These are phyloP conservation scores for Penicillium pulvis DNA, from an alignment of 495 filamentous ascomycete genomes.

Conservation along the genomic window DNA sequence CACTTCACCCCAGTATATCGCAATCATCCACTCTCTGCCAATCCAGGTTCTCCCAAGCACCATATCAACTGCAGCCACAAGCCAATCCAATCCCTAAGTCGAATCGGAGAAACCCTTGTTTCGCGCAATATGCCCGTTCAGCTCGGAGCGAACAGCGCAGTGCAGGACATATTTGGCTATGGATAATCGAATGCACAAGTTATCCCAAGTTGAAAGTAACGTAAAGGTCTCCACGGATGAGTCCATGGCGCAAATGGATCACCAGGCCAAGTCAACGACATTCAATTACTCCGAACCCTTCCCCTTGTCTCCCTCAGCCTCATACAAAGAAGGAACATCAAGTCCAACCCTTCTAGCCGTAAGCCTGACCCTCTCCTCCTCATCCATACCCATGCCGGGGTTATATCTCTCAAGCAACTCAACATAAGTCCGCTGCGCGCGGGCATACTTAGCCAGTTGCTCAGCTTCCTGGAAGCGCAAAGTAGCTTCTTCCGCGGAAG, in stretches of 20 bases:
- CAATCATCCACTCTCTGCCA: neutral
- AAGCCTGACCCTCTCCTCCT: slow-evolving; percentile 81
- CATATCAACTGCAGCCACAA: no score
- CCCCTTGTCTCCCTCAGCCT: slow-evolving; percentile 20
- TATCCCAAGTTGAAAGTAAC: no score
- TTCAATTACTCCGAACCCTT: neutral
- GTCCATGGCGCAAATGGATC: neutral
- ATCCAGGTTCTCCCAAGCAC: neutral
- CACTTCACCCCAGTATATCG: neutral
- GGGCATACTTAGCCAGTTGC: slow-evolving; percentile 77
- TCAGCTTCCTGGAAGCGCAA: slow-evolving; percentile 60
- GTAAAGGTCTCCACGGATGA: no score
- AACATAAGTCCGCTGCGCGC: slow-evolving; percentile 79
- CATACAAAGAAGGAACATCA: slow-evolving; percentile 64
- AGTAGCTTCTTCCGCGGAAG: slow-evolving; percentile 15
- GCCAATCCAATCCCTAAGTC: no score
- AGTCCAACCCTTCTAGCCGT: slow-evolving; percentile 87
- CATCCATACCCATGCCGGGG: slow-evolving; percentile 79
- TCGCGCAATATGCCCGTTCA: neutral
- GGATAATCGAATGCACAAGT: no score
- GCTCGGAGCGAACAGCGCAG: no score
- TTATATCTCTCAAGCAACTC: slow-evolving; percentile 89
- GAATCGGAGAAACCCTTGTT: no score
- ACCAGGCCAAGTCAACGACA: no score
- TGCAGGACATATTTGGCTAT: no score